Evolutionary conservation across 75 land plant genomes (phyloP).

Genomic region (Sequoiadendron giganteum): DNA sequence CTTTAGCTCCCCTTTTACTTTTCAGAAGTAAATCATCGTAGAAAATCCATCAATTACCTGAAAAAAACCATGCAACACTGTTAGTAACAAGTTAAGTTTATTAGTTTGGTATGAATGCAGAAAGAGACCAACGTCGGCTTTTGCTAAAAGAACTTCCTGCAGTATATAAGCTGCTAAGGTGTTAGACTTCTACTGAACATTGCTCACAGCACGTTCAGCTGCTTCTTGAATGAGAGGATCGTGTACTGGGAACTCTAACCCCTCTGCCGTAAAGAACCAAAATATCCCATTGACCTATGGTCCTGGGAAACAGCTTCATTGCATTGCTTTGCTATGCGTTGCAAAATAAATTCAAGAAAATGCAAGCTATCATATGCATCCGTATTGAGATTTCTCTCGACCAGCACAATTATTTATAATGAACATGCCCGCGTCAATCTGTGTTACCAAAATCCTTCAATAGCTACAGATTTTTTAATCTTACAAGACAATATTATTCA

Average conservation of each 20-base stretch:
- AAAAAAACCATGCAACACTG: not conserved
- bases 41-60: constrained; percentile 47
- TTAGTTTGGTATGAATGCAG: not conserved
- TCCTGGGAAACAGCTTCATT: too few species aligned
- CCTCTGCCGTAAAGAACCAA: constrained; percentile 14
- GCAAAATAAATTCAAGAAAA: not conserved
- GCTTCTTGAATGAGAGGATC: constrained; percentile 81
- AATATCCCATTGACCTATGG: too few species aligned
- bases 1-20: constrained; percentile 55
- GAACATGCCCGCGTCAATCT: too few species aligned
- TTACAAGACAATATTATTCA: too few species aligned
- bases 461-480: too few species aligned
- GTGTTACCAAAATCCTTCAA: too few species aligned
- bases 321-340: too few species aligned
- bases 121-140: constrained; percentile 55
- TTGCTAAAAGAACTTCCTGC: constrained; percentile 58
- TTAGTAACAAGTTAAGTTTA: not conserved
- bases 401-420: too few species aligned
- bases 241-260: constrained; percentile 40
- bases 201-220: constrained; percentile 62
- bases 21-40: constrained; percentile 51
- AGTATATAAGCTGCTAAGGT: constrained; percentile 76
- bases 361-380: not conserved
- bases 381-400: not conserved
- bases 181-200: constrained; percentile 71